These are phyloP conservation scores for Austroboletus niveus DNA, from an alignment of 1,284 basidiomycete species.

Conservation along the genomic window DNA sequence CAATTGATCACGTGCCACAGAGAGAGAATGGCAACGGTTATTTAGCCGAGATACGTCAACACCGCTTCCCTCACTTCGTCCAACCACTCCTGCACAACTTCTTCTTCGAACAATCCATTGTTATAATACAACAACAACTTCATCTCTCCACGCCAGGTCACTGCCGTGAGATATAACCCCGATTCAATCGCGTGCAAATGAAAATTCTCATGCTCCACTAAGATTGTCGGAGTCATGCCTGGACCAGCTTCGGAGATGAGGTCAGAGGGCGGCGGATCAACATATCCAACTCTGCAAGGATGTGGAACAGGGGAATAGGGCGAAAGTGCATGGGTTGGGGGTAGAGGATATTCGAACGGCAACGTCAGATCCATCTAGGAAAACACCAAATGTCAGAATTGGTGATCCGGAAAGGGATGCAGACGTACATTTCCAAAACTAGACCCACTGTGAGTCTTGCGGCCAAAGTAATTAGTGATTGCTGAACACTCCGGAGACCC, in stretches of 20 bases:
- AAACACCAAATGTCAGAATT: not conserved
- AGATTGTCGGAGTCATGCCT: constrained; percentile 1
- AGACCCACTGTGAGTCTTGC: not conserved
- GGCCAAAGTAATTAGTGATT: no score
- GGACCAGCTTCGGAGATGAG: no score
- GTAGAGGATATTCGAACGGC: not conserved
- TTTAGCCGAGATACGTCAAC: constrained; percentile 25
- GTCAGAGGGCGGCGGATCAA: not conserved
- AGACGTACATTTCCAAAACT: not conserved
- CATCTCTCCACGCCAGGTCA: constrained; percentile 15
- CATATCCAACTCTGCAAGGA: not conserved
- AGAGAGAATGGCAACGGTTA: no score
- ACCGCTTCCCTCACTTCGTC: constrained; percentile 39
- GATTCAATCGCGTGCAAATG: constrained; percentile 41
- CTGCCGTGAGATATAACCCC: constrained; percentile 45
- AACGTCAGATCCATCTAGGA: not conserved
- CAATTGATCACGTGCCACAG: no score
- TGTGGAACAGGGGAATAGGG: not conserved
- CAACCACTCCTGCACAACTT: constrained; percentile 42
- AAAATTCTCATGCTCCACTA: constrained; percentile 11
- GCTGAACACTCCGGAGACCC: no score
- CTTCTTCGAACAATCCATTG: constrained; percentile 40
- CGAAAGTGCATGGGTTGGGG: not conserved
- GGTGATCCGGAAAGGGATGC: not conserved
- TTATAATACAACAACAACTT: constrained; percentile 40